Conservation (phyloP, 495 filamentous ascomycete genomes). For the Penicillium atrosanguineum region DNA sequence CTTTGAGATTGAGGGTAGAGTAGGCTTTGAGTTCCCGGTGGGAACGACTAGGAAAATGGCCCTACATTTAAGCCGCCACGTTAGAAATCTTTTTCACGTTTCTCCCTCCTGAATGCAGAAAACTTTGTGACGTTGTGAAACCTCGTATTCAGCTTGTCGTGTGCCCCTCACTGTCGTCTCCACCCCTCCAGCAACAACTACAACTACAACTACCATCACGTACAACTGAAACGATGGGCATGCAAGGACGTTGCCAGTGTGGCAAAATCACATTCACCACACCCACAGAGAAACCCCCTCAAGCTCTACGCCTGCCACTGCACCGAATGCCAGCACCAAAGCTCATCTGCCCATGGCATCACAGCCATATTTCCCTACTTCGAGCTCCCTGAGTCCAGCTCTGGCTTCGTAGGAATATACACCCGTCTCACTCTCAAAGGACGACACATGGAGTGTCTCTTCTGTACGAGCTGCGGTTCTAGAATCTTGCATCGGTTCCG, state of each 20-base stretch:
- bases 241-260: slow-evolving; percentile 63
- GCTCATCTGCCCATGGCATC: slow-evolving; percentile 64
- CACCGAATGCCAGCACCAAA: slow-evolving; percentile 62
- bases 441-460: slow-evolving; percentile 51
- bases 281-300: slow-evolving; percentile 41
- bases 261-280: slow-evolving; percentile 60
- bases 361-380: slow-evolving; percentile 66
- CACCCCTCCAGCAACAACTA: not conserved
- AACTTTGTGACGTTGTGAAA: no score
- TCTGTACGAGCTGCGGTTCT: slow-evolving; percentile 60
- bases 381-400: slow-evolving; percentile 38
- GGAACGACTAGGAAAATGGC: no score
- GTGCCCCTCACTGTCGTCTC: not conserved
- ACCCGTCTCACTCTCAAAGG: slow-evolving; percentile 45
- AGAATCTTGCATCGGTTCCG: slow-evolving; percentile 54
- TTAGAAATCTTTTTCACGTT: no score
- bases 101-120: no score
- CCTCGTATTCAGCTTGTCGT: not conserved
- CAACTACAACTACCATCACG: not conserved
- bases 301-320: slow-evolving; percentile 70
- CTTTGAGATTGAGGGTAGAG: no score
- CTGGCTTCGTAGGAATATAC: slow-evolving; percentile 41
- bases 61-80: no score
- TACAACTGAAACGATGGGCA: slow-evolving; percentile 20
- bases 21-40: no score